Conservation (phyloP, 2,329 filamentous ascomycete genomes). For the Teratosphaeria epicoccoides region DNA sequence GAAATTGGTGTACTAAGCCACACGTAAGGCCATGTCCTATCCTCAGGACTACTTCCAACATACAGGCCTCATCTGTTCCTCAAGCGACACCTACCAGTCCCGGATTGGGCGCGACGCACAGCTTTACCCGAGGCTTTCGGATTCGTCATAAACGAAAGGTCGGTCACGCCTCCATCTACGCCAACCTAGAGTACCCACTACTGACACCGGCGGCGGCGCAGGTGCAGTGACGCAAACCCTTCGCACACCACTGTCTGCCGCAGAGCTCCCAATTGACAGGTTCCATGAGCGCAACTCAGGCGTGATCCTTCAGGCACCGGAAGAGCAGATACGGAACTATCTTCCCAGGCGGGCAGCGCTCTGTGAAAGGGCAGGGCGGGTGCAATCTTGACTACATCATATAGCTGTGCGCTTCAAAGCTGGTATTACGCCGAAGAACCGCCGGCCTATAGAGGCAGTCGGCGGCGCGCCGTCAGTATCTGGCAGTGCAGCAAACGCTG, state of each 20-base stretch:
- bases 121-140: no score
- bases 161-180: no score
- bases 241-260: neutral
- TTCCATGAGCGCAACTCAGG: neutral
- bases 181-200: no score
- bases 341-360: no score
- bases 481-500: no score
- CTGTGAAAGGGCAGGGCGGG: no score
- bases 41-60: neutral
- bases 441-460: no score
- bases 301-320: neutral
- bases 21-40: neutral
- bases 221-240: neutral
- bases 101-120: neutral
- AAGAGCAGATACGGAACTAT: neutral
- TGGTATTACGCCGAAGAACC: no score
- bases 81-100: neutral
- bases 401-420: no score
- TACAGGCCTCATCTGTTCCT: neutral
- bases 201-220: neutral
- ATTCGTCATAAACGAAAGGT: no score
- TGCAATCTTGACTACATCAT: no score
- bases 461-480: no score
- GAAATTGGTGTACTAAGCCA: neutral
- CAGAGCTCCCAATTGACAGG: neutral